These are phyloP conservation scores for Agroathelia rolfsii DNA, from an alignment of 1,284 basidiomycete species.

Conservation along the genomic window DNA sequence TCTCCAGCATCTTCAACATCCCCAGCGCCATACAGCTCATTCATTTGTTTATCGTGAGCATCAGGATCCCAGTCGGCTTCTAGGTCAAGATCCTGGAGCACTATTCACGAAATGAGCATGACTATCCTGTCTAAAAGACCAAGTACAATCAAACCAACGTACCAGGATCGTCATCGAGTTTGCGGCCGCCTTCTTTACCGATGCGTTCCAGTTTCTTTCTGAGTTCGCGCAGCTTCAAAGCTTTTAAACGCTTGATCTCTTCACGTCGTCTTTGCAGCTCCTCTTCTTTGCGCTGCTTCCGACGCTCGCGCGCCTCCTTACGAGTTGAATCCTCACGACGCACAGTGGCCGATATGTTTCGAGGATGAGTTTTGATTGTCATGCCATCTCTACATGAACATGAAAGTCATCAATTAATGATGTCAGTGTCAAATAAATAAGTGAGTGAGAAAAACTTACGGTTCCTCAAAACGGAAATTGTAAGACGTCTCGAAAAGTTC, in stretches of 20 bases:
- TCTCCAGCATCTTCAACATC: conserved; percentile 29
- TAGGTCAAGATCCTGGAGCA: conserved; percentile 54
- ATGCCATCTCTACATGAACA: conserved; percentile 48
- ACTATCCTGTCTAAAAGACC: conserved; percentile 1
- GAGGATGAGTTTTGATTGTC: conserved; percentile 73
- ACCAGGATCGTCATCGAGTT: conserved; percentile 36
- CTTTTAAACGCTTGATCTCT: conserved; percentile 72
- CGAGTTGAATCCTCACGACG: conserved; percentile 73
- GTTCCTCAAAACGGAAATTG: conserved; percentile 92
- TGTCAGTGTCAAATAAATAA: conserved; percentile 1
- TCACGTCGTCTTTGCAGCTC: conserved; percentile 72
- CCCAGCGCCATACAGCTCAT: conserved; percentile 55
- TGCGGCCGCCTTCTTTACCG: conserved; percentile 52
- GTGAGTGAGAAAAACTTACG: conserved; percentile 37
- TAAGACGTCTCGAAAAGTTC: conserved; percentile 78
- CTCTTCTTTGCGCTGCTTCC: conserved; percentile 70
- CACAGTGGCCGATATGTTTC: conserved; percentile 58
- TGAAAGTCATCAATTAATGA: too few relatives aligned
- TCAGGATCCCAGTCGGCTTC: conserved; percentile 80
- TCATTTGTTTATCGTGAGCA: conserved; percentile 73
- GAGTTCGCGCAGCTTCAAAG: conserved; percentile 78
- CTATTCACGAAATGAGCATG: conserved; percentile 22
- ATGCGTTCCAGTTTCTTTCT: conserved; percentile 67
- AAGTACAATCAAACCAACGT: conserved; percentile 11
- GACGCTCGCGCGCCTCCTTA: conserved; percentile 71